These are phyloP conservation scores for Gentiana straminea DNA, from an alignment of 257 asterid species.

Conservation along the genomic window DNA sequence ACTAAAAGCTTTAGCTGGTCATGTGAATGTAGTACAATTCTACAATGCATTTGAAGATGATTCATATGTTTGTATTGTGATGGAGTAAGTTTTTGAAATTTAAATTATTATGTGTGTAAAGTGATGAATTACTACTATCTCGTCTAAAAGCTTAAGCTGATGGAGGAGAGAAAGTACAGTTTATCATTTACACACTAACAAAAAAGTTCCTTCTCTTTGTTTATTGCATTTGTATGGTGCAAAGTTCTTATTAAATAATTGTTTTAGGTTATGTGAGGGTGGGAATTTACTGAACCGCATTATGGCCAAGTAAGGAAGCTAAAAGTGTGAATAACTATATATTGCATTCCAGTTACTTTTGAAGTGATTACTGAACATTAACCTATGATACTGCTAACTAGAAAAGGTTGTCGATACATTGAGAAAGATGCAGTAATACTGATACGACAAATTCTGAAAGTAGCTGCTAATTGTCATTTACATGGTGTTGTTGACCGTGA, in stretches of 20 bases:
- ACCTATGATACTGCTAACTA: constrained; percentile 26
- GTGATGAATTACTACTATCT: too few species aligned
- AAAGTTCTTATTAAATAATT: constrained; percentile 6
- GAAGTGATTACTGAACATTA: constrained; percentile 14
- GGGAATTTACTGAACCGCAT: constrained; percentile 97
- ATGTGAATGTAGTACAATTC: constrained; percentile 93
- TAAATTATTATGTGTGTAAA: neutral
- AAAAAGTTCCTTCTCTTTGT: neutral
- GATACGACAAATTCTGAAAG: constrained; percentile 95
- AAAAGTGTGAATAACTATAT: neutral
- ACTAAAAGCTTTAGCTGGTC: constrained; percentile 91
- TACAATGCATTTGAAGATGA: constrained; percentile 88
- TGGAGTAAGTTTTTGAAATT: constrained; percentile 67
- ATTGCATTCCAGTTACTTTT: constrained; percentile 6
- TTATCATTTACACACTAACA: too few species aligned
- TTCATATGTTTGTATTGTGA: constrained; percentile 76
- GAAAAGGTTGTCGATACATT: constrained; percentile 94
- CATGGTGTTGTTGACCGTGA: constrained; percentile 98
- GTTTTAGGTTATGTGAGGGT: constrained; percentile 83
- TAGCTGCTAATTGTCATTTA: constrained; percentile 97
- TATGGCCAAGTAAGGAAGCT: constrained; percentile 60
- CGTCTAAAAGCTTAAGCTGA: too few species aligned
- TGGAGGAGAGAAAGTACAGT: too few species aligned
- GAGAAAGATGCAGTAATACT: constrained; percentile 97
- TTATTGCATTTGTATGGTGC: constrained; percentile 2